Evolutionary conservation across 2,329 filamentous ascomycete genomes (phyloP), one percentile per base, ranked within the genome.

Genomic region (Sporothrix inflata): DNA sequence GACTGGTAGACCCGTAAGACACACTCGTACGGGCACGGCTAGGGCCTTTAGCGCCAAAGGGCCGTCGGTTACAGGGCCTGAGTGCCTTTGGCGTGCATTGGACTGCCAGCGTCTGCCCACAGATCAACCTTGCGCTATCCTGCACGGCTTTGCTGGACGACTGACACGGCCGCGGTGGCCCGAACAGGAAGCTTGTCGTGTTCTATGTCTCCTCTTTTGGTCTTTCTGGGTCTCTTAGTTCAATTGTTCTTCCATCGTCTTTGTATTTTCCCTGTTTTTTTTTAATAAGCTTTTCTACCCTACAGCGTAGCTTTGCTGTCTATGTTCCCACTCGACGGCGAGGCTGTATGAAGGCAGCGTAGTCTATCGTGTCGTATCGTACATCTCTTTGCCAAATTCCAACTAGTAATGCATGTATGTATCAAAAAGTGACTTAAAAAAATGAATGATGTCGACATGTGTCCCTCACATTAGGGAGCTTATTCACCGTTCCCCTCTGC

Each of bases 61-160:
- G 42, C 42, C 27, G 27, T 24, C 14, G 55, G 16, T 38, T 12
- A 60, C 55, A 60, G 55, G 8, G 27, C 19, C 19, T 6, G 16
- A n/a, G n/a, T n/a, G n/a, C n/a, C 40, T 42, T 42, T 8, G 40
- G 40, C 14, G n/a, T 42, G 40, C 40, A 45, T n/a, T 42, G 40
- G 40, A 9, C 9, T n/a, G 12, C n/a, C 19, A 40, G 8, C 19
- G n/a, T 30, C 21, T 67, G 42, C 42, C 63, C 21, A 19, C 21
- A 19, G 27, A 12, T 67, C 63, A 51, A 51, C 63, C 45, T 67
- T 67, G 45, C 45, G 45, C 45, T 66, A 49, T 47, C 24, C n/a
- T 40, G 4, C 6, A 19, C 16, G 24, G 45, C 5, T 47, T 55
- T 19, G 45, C 51, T 21, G 9, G 27, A 30, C 27, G 12, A 57